Conservation (phyloP, 2,329 filamentous ascomycete genomes). For the Geoglossum cookeanum region DNA sequence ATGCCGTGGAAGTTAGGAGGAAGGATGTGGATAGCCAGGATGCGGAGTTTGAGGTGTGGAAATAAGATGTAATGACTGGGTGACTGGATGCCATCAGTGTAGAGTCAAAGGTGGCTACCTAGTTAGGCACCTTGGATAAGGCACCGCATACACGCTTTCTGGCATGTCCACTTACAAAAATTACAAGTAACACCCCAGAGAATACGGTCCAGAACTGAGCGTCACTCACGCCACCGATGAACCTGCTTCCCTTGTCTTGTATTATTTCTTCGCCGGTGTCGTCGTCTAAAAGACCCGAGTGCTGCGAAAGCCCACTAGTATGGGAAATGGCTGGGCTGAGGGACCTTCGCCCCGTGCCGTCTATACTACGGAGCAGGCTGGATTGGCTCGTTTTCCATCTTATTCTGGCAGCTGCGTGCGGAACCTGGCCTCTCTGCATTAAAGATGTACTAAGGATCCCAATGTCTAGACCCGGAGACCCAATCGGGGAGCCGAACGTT, state of each 20-base stretch:
- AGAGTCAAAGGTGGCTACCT: conserved; percentile 43
- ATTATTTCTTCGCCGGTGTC: neutral
- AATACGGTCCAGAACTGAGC: conserved; percentile 44
- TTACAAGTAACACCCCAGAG: conserved; percentile 34
- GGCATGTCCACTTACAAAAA: conserved; percentile 25
- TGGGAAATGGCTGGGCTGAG: neutral
- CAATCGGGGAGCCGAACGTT: neutral
- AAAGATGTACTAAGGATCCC: neutral
- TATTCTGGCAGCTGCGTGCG: neutral
- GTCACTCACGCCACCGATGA: neutral
- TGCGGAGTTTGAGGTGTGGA: conserved; percentile 56
- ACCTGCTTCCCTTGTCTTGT: neutral
- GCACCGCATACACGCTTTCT: neutral
- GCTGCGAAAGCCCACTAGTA: neutral
- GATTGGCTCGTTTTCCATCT: neutral
- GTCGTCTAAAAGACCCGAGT: neutral
- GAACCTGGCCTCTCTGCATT: neutral
- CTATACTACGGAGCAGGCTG: neutral
- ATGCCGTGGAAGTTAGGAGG: conserved; percentile 54
- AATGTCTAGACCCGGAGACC: neutral
- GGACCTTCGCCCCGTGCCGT: neutral
- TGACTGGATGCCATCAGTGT: conserved; percentile 70
- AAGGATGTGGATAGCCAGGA: conserved; percentile 72
- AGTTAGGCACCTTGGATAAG: neutral
- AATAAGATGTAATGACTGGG: conserved; percentile 65